phyloP scores from a whole-genome alignment of 2,329 filamentous ascomycete genomes.

The Trichoderma koningii region DNA sequence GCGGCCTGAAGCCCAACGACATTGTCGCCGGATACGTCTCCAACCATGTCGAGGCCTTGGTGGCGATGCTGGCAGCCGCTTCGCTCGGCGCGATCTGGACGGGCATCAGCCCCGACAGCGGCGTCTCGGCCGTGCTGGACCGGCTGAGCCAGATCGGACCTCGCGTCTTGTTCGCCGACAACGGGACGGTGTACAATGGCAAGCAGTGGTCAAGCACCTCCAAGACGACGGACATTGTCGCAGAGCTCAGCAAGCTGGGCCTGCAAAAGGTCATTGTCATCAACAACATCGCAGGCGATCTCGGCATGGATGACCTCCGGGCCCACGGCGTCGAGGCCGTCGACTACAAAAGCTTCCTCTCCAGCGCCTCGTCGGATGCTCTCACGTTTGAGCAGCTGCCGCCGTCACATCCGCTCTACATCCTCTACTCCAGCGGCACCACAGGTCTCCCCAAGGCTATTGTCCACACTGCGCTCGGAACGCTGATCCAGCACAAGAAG shows the following conservation, averaged over 20 bases:
- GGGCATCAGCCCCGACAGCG: slow-evolving; percentile 87
- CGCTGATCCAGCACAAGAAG: slow-evolving; percentile 94
- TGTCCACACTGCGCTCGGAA: slow-evolving; percentile 86
- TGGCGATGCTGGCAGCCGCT: slow-evolving; percentile 83
- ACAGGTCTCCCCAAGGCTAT: slow-evolving; percentile 90
- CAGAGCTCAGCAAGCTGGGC: slow-evolving; percentile 59
- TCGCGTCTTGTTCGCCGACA: slow-evolving; percentile 80
- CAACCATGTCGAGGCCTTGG: slow-evolving; percentile 83
- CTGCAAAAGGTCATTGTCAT: slow-evolving; percentile 75
- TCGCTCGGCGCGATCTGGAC: slow-evolving; percentile 90
- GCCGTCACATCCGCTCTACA: slow-evolving; percentile 87
- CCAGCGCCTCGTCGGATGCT: slow-evolving; percentile 45
- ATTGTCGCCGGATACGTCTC: slow-evolving; percentile 77
- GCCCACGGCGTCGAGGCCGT: slow-evolving; percentile 45
- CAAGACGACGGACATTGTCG: slow-evolving; percentile 78
- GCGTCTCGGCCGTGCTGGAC: slow-evolving; percentile 87
- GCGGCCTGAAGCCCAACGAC: slow-evolving; percentile 60
- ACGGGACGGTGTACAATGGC: slow-evolving; percentile 87
- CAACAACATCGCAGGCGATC: slow-evolving; percentile 58
- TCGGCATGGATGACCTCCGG: slow-evolving; percentile 47
- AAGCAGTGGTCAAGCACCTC: slow-evolving; percentile 78
- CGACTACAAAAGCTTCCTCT: slow-evolving; percentile 51
- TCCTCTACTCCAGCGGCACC: slow-evolving; percentile 90
- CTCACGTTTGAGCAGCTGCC: slow-evolving; percentile 74
- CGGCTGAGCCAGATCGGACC: slow-evolving; percentile 83